phyloP scores from a whole-genome alignment of 495 filamentous ascomycete genomes.

The Penicillium chermesinum region DNA sequence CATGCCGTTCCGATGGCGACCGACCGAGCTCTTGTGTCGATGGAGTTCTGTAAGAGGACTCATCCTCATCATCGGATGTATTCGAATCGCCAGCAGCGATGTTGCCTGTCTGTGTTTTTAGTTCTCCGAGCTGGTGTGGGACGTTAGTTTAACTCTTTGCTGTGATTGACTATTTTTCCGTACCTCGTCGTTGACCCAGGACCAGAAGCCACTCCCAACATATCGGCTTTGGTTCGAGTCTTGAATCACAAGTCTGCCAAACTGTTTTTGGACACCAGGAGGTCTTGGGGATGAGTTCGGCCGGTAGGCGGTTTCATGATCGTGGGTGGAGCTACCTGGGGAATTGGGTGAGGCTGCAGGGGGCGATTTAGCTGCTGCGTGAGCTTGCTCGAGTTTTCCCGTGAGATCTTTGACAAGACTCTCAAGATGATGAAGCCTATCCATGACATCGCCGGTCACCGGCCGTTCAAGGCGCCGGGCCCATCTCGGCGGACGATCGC shows the following conservation, averaged over 20 bases:
- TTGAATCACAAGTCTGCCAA: constrained; percentile 40
- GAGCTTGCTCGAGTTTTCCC: constrained; percentile 43
- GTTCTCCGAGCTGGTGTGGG: constrained; percentile 31
- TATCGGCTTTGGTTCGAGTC: constrained; percentile 42
- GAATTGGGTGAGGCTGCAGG: constrained; percentile 14
- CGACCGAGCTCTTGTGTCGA: constrained; percentile 37
- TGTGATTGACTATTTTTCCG: neutral
- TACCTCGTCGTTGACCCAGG: constrained; percentile 50
- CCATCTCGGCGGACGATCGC: constrained; percentile 47
- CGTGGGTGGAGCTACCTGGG: constrained; percentile 10
- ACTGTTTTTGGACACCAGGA: constrained; percentile 23
- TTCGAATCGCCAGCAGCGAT: constrained; percentile 29
- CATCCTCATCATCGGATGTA: constrained; percentile 38
- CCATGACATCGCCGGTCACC: constrained; percentile 41
- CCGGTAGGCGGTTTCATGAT: neutral
- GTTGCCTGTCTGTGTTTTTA: constrained; percentile 35
- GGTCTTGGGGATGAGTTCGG: constrained; percentile 2
- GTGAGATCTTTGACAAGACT: constrained; percentile 51
- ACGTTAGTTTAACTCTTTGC: neutral
- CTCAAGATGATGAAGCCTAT: constrained; percentile 49
- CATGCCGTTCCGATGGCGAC: constrained; percentile 46
- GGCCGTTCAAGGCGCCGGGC: constrained; percentile 42
- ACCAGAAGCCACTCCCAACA: constrained; percentile 51
- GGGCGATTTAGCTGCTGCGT: constrained; percentile 17
- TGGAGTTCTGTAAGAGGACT: constrained; percentile 15